Conservation (phyloP, 1,139 yeast species). For the Ogataea hybrid region DNA sequence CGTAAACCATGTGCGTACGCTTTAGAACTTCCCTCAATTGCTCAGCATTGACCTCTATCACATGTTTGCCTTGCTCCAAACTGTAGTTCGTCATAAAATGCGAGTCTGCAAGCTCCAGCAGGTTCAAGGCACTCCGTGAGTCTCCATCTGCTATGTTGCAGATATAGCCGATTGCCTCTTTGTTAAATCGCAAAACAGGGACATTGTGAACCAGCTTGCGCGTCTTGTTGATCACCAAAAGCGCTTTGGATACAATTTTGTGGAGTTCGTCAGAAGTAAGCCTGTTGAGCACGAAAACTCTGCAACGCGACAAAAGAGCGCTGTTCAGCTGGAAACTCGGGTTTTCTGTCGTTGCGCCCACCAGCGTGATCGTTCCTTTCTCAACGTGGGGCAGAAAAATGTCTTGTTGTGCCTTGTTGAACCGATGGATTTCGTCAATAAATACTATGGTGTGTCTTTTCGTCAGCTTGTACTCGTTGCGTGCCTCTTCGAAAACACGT, state of each 20-base stretch:
- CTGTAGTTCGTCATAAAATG: constrained; percentile 26
- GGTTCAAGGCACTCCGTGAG: constrained; percentile 77
- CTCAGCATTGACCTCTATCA: constrained; percentile 28
- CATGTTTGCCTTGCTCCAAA: constrained; percentile 8
- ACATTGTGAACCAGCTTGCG: constrained; percentile 42
- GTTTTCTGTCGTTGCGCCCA: constrained; percentile 97
- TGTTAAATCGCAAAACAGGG: constrained; percentile 46
- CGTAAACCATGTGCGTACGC: constrained; percentile 68
- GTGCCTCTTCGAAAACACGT: constrained; percentile 70
- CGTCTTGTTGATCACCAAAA: constrained; percentile 59
- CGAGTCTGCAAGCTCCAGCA: constrained; percentile 60
- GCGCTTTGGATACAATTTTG: constrained; percentile 59
- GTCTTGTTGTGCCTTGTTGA: constrained; percentile 89
- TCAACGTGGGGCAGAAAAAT: constrained; percentile 73
- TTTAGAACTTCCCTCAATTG: constrained; percentile 40
- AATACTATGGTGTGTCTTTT: constrained; percentile 75
- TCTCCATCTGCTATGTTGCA: constrained; percentile 86
- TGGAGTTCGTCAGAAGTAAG: constrained; percentile 54
- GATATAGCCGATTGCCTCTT: constrained; percentile 64
- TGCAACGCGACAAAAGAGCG: constrained; percentile 84
- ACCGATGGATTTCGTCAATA: constrained; percentile 91
- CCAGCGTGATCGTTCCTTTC: constrained; percentile 59
- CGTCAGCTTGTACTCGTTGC: constrained; percentile 62
- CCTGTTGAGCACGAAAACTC: constrained; percentile 78
- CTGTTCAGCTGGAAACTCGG: constrained; percentile 90